phyloP scores from a whole-genome alignment of 2,329 filamentous ascomycete genomes.

The Pseudogymnoascus sp. region DNA sequence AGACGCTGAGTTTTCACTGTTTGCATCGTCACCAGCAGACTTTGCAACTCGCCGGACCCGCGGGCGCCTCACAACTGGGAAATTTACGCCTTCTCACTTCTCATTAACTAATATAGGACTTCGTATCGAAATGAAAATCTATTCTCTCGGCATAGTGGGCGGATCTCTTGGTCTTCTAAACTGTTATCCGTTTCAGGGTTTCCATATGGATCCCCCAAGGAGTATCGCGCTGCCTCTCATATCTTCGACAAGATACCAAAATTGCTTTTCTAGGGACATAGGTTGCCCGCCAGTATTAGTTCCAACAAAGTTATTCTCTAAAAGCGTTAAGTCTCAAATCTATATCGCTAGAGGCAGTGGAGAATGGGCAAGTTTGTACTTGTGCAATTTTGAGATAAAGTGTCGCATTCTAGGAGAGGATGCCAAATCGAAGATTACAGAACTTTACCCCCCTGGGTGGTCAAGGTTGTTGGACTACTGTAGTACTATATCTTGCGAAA shows the following conservation, averaged over 20 bases:
- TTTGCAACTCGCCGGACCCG: neutral
- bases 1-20: neutral
- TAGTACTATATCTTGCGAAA: neutral
- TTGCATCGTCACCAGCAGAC: slow-evolving; percentile 8
- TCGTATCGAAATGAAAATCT: neutral
- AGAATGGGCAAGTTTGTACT: neutral
- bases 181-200: neutral
- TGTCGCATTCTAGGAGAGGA: neutral
- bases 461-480: neutral
- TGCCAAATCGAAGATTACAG: neutral
- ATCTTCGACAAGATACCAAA: neutral
- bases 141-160: neutral
- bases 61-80: neutral
- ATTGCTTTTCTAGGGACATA: neutral
- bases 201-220: neutral
- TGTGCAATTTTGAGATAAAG: neutral
- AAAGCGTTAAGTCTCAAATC: neutral
- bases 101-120: neutral
- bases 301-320: neutral
- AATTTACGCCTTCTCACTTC: neutral
- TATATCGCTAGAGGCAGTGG: neutral
- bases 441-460: neutral
- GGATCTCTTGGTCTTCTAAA: neutral
- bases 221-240: neutral
- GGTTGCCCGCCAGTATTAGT: neutral